These are phyloP conservation scores for Suhomyces taliae DNA, from an alignment of 1,139 yeast genomes.

Conservation along the genomic window DNA sequence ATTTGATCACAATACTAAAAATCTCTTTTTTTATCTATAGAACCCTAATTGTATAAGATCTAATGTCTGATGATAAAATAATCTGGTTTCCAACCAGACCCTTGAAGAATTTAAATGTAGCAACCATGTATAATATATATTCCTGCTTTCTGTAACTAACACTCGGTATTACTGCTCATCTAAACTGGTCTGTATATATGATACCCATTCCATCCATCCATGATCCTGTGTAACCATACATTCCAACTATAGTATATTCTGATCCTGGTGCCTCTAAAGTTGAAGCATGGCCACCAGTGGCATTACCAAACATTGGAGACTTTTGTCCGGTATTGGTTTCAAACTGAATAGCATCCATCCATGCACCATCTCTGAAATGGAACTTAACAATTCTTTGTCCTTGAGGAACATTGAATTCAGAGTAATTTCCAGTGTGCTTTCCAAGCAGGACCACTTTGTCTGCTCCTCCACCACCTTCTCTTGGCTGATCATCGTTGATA, in stretches of 20 bases:
- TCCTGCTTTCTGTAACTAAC: too few species aligned
- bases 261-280: conserved; percentile 57
- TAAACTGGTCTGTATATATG: conserved; percentile 35
- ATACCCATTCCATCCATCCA: conserved; percentile 80
- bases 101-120: too few species aligned
- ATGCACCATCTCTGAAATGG: conserved; percentile 71
- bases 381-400: conserved; percentile 65
- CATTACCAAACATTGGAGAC: conserved; percentile 59
- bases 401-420: conserved; percentile 54
- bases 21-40: too few species aligned
- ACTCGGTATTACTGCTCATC: background rate
- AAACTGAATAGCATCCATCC: conserved; percentile 88
- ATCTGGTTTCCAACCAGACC: too few species aligned
- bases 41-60: too few species aligned
- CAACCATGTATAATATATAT: too few species aligned
- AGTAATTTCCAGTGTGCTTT: conserved; percentile 53
- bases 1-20: too few species aligned
- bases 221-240: conserved; percentile 61
- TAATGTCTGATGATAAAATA: too few species aligned
- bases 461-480: too few species aligned
- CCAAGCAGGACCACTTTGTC: conserved; percentile 51
- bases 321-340: conserved; percentile 51
- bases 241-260: conserved; percentile 59
- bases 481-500: too few species aligned
- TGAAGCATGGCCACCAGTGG: conserved; percentile 66